Percentiles rank a stretch among this genome's conserved stretches.
These are phyloP conservation scores for Boletus tomentosulus DNA, from an alignment of 768 basidiomycete species.

Conservation along the genomic window DNA sequence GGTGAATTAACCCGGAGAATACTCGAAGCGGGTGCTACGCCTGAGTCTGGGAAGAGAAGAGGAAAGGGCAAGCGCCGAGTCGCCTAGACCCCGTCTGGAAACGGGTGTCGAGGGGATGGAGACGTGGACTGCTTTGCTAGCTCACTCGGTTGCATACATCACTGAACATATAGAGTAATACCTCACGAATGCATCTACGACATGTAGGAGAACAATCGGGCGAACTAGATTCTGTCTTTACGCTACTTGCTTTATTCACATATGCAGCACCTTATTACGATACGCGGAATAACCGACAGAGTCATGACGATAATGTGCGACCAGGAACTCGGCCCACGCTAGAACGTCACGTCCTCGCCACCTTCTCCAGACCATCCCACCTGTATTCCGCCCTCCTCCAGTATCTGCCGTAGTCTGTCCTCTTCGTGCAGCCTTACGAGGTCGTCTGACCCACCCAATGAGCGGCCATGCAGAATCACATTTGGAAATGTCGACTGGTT, in stretches of 20 bases:
- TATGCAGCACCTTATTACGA: too few species aligned
- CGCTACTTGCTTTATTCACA: neutral
- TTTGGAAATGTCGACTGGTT: slow-evolving; percentile 72
- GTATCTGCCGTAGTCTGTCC: slow-evolving; percentile 38
- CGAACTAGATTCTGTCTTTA: slow-evolving; percentile 4
- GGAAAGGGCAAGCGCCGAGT: slow-evolving; percentile 28
- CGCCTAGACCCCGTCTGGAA: slow-evolving; percentile 8
- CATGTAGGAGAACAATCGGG: neutral
- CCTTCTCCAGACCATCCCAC: slow-evolving; percentile 22
- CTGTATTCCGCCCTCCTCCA: slow-evolving; percentile 46
- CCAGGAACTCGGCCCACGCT: neutral
- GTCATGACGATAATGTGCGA: neutral
- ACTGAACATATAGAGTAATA: slow-evolving; percentile 1
- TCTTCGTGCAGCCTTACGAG: slow-evolving; percentile 45
- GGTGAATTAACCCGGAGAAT: slow-evolving; percentile 52
- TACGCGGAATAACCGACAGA: neutral
- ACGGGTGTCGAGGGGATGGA: neutral
- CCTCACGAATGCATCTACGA: slow-evolving; percentile 1
- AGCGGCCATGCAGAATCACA: slow-evolving; percentile 57
- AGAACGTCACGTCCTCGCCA: neutral
- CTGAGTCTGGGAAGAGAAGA: slow-evolving; percentile 53
- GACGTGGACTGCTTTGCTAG: too few species aligned
- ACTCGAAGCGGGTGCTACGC: slow-evolving; percentile 52
- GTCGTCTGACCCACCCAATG: slow-evolving; percentile 65
- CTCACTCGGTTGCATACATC: neutral